These are phyloP conservation scores for Astrothelium subdiscretum DNA, from an alignment of 495 filamentous ascomycete species.

Conservation along the genomic window DNA sequence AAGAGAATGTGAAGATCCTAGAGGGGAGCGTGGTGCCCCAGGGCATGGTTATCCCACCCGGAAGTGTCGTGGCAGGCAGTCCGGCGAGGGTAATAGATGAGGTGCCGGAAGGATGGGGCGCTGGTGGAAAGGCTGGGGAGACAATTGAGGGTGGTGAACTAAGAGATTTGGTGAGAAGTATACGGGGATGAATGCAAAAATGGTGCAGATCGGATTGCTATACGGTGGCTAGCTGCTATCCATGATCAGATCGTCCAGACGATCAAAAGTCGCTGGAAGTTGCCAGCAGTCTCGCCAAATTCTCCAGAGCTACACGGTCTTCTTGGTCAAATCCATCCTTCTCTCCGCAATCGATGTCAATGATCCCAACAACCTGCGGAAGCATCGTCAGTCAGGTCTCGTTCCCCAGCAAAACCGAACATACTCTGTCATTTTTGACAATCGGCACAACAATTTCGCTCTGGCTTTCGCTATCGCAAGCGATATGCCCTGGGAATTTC, in stretches of 20 bases:
- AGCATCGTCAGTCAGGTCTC: slow-evolving; percentile 6
- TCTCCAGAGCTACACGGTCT: slow-evolving; percentile 58
- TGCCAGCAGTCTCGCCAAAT: slow-evolving; percentile 53
- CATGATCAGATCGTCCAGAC: not conserved
- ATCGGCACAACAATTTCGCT: slow-evolving; percentile 93
- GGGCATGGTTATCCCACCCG: slow-evolving; percentile 85
- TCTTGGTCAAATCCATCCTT: slow-evolving; percentile 62
- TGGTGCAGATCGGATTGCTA: not conserved
- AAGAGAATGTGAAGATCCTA: slow-evolving; percentile 76
- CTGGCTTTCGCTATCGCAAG: slow-evolving; percentile 68
- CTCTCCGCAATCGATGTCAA: slow-evolving; percentile 75
- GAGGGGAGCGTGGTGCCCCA: slow-evolving; percentile 71
- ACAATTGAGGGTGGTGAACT: slow-evolving; percentile 33
- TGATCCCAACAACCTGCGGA: slow-evolving; percentile 63
- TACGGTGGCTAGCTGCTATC: not conserved
- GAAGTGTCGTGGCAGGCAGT: slow-evolving; percentile 70
- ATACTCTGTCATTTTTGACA: slow-evolving; percentile 44
- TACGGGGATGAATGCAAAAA: not conserved
- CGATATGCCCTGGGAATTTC: slow-evolving; percentile 78
- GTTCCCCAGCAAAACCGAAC: slow-evolving; percentile 2
- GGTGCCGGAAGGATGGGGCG: slow-evolving; percentile 66
- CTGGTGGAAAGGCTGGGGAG: slow-evolving; percentile 31
- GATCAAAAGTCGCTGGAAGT: slow-evolving; percentile 52
- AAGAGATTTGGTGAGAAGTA: slow-evolving; percentile 29
- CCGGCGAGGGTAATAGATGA: slow-evolving; percentile 78